Evolutionary conservation across 2,329 filamentous ascomycete genomes (phyloP).

Genomic region (Talaromyces sp.): DNA sequence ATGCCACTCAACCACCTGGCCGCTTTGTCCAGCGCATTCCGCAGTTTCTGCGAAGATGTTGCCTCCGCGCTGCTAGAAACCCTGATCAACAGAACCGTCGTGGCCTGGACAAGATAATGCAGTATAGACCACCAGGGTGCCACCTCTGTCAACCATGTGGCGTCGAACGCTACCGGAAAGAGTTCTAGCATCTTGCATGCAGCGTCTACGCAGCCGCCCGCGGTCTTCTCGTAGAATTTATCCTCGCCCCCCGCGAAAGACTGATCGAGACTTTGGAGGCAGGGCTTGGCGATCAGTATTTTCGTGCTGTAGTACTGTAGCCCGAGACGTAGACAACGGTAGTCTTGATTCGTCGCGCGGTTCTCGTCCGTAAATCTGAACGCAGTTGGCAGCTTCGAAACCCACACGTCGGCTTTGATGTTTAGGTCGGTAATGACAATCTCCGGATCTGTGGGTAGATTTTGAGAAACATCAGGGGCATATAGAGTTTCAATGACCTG

Average conservation of each 20-base stretch:
- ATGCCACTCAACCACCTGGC: slow-evolving; percentile 19
- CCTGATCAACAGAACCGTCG: slow-evolving; percentile 32
- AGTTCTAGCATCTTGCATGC: slow-evolving; percentile 30
- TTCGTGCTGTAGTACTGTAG: slow-evolving; percentile 40
- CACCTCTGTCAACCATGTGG: slow-evolving; percentile 23
- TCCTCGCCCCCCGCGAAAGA: slow-evolving; percentile 19
- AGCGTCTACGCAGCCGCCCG: slow-evolving; percentile 29
- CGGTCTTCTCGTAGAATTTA: slow-evolving; percentile 28
- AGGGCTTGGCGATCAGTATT: slow-evolving; percentile 38
- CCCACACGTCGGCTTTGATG: slow-evolving; percentile 31
- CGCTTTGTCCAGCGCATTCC: slow-evolving; percentile 6
- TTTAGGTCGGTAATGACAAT: slow-evolving; percentile 28
- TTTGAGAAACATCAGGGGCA: slow-evolving; percentile 28
- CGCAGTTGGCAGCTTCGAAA: slow-evolving; percentile 30
- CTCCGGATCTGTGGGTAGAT: slow-evolving; percentile 33
- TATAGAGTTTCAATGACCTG: slow-evolving; percentile 33
- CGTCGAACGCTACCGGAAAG: slow-evolving; percentile 29
- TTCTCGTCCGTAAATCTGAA: slow-evolving; percentile 29
- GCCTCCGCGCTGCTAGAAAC: background rate
- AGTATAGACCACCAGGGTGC: slow-evolving; percentile 37
- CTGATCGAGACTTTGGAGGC: slow-evolving; percentile 31
- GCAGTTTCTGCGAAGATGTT: background rate
- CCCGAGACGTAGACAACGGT: slow-evolving; percentile 30
- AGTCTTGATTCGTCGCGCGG: slow-evolving; percentile 20
- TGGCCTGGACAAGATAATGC: slow-evolving; percentile 37